These are phyloP conservation scores for Vicia sativa DNA, from an alignment of 306 rosid species.

Conservation along the genomic window DNA sequence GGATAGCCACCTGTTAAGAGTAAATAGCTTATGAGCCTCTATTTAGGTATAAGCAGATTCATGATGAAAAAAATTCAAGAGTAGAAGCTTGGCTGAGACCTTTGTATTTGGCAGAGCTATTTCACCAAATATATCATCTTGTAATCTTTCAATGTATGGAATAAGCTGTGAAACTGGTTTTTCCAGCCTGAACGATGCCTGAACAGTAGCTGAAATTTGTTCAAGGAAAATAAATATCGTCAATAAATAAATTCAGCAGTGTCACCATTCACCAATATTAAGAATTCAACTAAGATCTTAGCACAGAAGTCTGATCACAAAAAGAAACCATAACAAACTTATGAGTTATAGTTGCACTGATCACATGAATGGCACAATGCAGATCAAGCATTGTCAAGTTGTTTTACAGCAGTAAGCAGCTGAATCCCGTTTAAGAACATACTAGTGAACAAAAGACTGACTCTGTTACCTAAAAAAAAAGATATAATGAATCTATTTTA, in stretches of 20 bases:
- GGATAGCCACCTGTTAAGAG: slow-evolving; percentile 68
- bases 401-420: slow-evolving; percentile 31
- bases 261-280: slow-evolving; percentile 4
- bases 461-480: background rate
- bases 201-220: slow-evolving; percentile 69
- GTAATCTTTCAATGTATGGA: slow-evolving; percentile 68
- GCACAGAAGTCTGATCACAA: background rate
- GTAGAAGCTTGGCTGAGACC: slow-evolving; percentile 52
- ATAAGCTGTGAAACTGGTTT: slow-evolving; percentile 75
- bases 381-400: slow-evolving; percentile 9
- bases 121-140: slow-evolving; percentile 75
- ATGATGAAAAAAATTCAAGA: slow-evolving; percentile 1
- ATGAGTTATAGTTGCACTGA: slow-evolving; percentile 8
- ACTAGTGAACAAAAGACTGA: background rate
- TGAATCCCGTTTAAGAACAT: background rate
- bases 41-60: slow-evolving; percentile 17
- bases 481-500: background rate
- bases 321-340: slow-evolving; percentile 14
- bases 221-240: slow-evolving; percentile 11
- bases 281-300: slow-evolving; percentile 10
- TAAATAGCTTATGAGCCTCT: slow-evolving; percentile 37
- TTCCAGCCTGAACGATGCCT: slow-evolving; percentile 78
- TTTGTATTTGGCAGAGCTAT: slow-evolving; percentile 70
- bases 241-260: slow-evolving; percentile 23
- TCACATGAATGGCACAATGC: slow-evolving; percentile 6